Conservation (phyloP, 2,329 filamentous ascomycete species). For the Talaromyces sp. region DNA sequence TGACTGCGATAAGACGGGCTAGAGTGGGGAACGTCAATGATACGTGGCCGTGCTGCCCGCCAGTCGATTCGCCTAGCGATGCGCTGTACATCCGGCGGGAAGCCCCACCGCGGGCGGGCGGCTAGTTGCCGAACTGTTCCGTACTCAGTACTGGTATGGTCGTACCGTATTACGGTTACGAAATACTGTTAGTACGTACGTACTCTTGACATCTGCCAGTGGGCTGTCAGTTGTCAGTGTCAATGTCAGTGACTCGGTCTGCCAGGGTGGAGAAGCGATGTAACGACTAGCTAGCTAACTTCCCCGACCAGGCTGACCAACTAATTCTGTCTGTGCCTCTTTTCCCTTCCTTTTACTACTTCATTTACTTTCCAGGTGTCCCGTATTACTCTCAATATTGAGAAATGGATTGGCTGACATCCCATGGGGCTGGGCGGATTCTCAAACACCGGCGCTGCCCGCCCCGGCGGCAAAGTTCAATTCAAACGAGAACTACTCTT, state of each 20-base stretch:
- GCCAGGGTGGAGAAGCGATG: neutral
- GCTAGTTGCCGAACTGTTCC: conserved; percentile 8
- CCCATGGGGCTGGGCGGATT: neutral
- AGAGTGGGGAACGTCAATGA: neutral
- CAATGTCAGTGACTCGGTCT: too few relatives aligned
- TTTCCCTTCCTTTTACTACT: too few relatives aligned
- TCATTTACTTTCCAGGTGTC: too few relatives aligned
- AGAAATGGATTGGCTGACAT: neutral
- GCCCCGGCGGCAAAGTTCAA: neutral
- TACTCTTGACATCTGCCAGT: neutral
- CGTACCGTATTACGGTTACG: neutral
- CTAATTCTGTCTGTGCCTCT: too few relatives aligned
- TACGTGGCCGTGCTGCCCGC: conserved; percentile 9
- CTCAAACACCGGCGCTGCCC: neutral
- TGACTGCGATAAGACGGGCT: neutral
- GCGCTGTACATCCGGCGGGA: conserved; percentile 11
- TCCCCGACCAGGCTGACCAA: too few relatives aligned
- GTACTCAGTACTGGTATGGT: neutral
- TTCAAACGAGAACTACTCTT: neutral
- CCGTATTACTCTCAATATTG: neutral
- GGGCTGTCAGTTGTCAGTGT: neutral
- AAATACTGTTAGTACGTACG: too few relatives aligned
- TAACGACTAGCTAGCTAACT: neutral
- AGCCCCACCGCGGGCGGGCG: conserved; percentile 9
- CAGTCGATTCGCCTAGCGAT: conserved; percentile 9